Evolutionary conservation across 148 eudicot genomes (phyloP).

Genomic region (Oxyria digyna): DNA sequence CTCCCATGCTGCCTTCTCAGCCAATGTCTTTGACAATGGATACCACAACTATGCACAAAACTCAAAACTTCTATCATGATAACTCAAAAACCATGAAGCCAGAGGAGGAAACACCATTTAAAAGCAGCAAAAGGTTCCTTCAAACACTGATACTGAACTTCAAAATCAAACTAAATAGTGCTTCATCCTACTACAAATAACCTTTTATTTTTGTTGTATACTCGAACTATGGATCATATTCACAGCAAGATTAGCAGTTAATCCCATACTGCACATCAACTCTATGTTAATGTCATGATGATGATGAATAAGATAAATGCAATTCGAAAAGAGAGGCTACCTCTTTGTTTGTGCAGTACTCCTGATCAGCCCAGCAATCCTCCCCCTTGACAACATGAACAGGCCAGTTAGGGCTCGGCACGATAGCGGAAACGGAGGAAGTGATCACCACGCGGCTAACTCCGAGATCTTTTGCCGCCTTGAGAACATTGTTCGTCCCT

Average conservation of each 20-base stretch:
- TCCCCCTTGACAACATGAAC: conserved; percentile 50
- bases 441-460: conserved; percentile 78
- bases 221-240: background rate
- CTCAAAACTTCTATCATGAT: background rate
- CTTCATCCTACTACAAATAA: background rate
- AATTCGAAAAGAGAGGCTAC: conserved; percentile 15
- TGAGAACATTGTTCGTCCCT: conserved; percentile 69
- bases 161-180: background rate
- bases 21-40: conserved; percentile 65
- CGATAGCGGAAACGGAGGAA: conserved; percentile 62
- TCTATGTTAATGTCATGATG: too few species aligned
- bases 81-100: background rate
- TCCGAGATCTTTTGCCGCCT: conserved; percentile 65
- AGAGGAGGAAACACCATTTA: background rate
- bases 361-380: conserved; percentile 82
- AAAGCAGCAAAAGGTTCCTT: background rate
- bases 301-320: background rate
- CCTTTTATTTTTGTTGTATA: background rate
- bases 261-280: too few species aligned
- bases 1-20: conserved; percentile 90
- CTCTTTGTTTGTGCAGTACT: conserved; percentile 49
- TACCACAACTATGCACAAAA: conserved; percentile 1
- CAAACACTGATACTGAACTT: background rate
- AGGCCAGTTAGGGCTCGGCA: conserved; percentile 72
- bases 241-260: background rate